Evolutionary conservation across 495 filamentous ascomycete genomes (phyloP).

Genomic region (Penicillium arizonense): DNA sequence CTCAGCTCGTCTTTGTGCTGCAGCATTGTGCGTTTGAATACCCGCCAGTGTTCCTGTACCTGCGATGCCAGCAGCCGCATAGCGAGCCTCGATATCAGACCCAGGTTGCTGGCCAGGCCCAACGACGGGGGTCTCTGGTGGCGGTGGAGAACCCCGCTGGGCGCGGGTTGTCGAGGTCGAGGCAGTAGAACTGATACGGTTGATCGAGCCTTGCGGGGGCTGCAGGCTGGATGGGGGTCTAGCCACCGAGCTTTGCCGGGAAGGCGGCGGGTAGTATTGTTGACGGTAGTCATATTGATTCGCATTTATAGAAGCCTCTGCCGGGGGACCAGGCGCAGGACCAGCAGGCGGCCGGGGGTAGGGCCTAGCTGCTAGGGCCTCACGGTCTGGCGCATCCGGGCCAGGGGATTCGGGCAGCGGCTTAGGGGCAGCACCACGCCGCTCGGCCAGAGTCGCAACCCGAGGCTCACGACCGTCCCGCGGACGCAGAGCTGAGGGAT

Average conservation of each 20-base stretch:
- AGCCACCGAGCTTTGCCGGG: constrained; percentile 26
- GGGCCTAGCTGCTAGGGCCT: constrained; percentile 57
- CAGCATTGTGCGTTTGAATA: constrained; percentile 79
- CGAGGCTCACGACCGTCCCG: constrained; percentile 44
- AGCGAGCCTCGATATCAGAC: constrained; percentile 83
- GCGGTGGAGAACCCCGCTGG: constrained; percentile 88
- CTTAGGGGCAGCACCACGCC: constrained; percentile 68
- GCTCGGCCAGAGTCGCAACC: constrained; percentile 60
- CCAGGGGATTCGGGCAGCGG: constrained; percentile 76
- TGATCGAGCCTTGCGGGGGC: constrained; percentile 49
- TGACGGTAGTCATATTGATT: constrained; percentile 59
- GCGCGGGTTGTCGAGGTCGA: constrained; percentile 93
- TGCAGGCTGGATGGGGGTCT: constrained; percentile 34
- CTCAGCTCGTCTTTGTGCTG: constrained; percentile 70
- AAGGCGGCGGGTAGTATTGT: constrained; percentile 65
- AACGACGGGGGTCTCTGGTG: constrained; percentile 89
- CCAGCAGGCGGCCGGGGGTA: constrained; percentile 32
- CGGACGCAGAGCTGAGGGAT: constrained; percentile 46
- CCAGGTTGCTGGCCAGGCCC: constrained; percentile 66
- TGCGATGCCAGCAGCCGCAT: constrained; percentile 84
- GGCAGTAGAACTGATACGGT: constrained; percentile 80
- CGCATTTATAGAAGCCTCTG: constrained; percentile 13
- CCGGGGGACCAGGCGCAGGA: constrained; percentile 6
- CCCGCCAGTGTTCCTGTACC: constrained; percentile 77
- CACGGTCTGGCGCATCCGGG: constrained; percentile 66